Evolutionary conservation across 2,329 filamentous ascomycete genomes (phyloP).

Genomic region (Chaetomiaceae sp.): DNA sequence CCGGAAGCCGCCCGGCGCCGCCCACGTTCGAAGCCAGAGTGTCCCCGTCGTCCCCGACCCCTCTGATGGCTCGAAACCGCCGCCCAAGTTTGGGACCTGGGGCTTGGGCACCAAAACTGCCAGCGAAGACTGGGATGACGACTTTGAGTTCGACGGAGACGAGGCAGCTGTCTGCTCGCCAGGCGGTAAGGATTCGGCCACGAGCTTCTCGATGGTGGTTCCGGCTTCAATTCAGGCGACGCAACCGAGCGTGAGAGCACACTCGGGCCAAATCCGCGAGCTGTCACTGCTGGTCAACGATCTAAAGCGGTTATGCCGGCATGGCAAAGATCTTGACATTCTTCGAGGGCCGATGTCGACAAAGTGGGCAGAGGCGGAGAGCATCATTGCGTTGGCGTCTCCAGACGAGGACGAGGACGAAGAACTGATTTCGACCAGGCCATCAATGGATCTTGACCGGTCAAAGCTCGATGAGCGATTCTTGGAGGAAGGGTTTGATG

Average conservation of each 20-base stretch:
- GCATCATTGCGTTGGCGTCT: conserved; percentile 79
- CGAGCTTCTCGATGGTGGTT: conserved; percentile 58
- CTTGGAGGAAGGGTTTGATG: conserved; percentile 46
- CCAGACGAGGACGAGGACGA: conserved; percentile 57
- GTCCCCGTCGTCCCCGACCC: conserved; percentile 67
- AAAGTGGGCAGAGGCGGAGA: conserved; percentile 77
- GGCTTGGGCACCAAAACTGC: conserved; percentile 72
- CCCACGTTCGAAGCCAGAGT: conserved; percentile 75
- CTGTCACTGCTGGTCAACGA: conserved; percentile 78
- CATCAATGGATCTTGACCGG: conserved; percentile 36
- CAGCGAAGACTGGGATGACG: conserved; percentile 86
- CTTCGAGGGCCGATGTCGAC: conserved; percentile 53
- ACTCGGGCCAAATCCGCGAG: conserved; percentile 79
- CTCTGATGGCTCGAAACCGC: conserved; percentile 49
- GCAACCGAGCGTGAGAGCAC: conserved; percentile 75
- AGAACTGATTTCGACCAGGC: conserved; percentile 27
- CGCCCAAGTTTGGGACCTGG: conserved; percentile 76
- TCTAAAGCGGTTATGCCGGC: conserved; percentile 69
- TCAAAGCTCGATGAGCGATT: conserved; percentile 42
- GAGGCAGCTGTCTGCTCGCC: conserved; percentile 36
- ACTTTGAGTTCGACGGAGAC: conserved; percentile 68
- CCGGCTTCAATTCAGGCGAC: conserved; percentile 76
- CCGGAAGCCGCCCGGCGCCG: conserved; percentile 63
- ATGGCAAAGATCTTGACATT: conserved; percentile 65
- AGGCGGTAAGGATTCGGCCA: conserved; percentile 35